These are phyloP conservation scores for Trichosporon ovoides DNA, from an alignment of 1,284 basidiomycete genomes.

Conservation along the genomic window DNA sequence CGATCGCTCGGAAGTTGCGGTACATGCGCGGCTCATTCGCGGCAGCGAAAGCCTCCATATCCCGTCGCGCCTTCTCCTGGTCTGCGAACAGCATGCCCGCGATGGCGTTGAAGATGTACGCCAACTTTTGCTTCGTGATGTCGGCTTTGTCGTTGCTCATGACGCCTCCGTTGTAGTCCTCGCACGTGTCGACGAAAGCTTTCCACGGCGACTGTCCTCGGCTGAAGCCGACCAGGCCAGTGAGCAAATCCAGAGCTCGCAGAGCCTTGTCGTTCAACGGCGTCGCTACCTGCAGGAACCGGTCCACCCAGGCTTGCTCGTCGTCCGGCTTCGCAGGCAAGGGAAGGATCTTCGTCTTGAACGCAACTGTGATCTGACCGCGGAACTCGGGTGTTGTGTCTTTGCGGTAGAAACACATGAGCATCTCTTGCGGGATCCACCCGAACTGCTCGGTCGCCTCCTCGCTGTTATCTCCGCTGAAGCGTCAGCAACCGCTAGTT, in stretches of 20 bases:
- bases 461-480: conserved; percentile 71
- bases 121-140: conserved; percentile 56
- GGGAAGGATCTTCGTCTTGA: conserved; percentile 74
- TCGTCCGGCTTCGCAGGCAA: conserved; percentile 62
- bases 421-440: conserved; percentile 84
- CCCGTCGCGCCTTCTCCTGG: conserved; percentile 65
- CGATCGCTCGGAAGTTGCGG: conserved; percentile 71
- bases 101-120: conserved; percentile 52
- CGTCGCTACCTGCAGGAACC: conserved; percentile 68
- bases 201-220: conserved; percentile 38
- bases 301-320: conserved; percentile 78
- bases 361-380: conserved; percentile 27
- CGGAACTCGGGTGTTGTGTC: conserved; percentile 55
- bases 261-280: conserved; percentile 61
- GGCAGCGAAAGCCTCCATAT: conserved; percentile 77
- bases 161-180: conserved; percentile 68
- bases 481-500: neutral
- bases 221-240: conserved; percentile 55
- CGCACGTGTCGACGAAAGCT: conserved; percentile 63
- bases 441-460: conserved; percentile 75
- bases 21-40: conserved; percentile 80
- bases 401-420: conserved; percentile 52
- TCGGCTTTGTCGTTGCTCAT: conserved; percentile 64
- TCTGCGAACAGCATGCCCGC: conserved; percentile 57
- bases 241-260: conserved; percentile 59